Evolutionary conservation across 148 eudicot genomes (phyloP).

Genomic region (Nepenthes gracilis): DNA sequence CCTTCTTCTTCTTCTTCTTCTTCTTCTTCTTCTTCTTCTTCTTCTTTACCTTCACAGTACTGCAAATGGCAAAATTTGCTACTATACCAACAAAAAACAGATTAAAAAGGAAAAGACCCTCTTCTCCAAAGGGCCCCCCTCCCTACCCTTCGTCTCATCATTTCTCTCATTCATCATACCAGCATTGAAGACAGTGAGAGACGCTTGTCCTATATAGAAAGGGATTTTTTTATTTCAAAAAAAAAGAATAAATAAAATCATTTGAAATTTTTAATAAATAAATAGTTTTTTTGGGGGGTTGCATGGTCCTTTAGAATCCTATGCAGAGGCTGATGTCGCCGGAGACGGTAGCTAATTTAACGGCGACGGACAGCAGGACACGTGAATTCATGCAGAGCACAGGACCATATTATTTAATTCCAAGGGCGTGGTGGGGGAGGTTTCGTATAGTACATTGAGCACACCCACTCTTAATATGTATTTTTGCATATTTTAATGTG

Average conservation of each 20-base stretch:
- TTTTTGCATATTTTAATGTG: too few relatives aligned
- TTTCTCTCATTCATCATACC: constrained; percentile 39
- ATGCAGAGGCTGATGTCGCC: not conserved
- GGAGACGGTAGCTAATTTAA: not conserved
- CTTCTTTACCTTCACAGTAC: not conserved
- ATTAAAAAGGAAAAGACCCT: not conserved
- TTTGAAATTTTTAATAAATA: too few relatives aligned
- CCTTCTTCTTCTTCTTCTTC: not conserved
- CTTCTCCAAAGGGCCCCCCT: not conserved
- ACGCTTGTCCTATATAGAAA: constrained; percentile 32
- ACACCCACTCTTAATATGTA: too few relatives aligned
- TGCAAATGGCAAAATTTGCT: too few relatives aligned
- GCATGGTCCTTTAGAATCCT: not conserved
- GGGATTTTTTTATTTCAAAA: not conserved
- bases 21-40: not conserved
- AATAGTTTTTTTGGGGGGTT: not conserved
- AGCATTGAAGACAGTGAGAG: not conserved
- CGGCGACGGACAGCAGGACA: not conserved
- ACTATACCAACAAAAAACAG: not conserved
- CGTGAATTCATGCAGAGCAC: not conserved
- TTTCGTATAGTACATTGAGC: too few relatives aligned
- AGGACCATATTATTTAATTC: not conserved
- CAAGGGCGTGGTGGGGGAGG: too few relatives aligned
- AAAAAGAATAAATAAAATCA: not conserved
- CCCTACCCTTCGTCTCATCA: not conserved